These are phyloP conservation scores for Camelina hispida DNA, from an alignment of 345 rosid species.

Conservation along the genomic window DNA sequence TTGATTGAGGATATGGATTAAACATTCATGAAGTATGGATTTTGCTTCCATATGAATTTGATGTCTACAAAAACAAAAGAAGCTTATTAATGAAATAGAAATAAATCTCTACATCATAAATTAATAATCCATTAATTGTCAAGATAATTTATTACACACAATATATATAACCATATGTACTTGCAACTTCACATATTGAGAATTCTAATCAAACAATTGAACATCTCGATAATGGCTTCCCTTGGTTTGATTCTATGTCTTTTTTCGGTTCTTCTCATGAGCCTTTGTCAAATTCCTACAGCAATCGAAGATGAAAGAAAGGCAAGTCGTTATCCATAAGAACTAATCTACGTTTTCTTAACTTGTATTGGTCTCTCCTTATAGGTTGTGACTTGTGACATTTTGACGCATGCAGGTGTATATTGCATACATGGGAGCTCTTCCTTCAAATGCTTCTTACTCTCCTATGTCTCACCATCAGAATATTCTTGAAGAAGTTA, in stretches of 20 bases:
- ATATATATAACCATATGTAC: too few species aligned
- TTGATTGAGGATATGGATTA: too few species aligned
- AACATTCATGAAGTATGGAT: too few species aligned
- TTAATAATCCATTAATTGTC: too few species aligned
- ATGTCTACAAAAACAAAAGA: too few species aligned
- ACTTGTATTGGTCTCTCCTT: neutral
- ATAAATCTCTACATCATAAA: too few species aligned
- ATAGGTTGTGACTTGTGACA: neutral
- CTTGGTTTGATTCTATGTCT: constrained; percentile 19
- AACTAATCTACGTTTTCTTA: neutral
- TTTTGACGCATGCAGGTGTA: constrained; percentile 32
- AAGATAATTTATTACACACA: too few species aligned
- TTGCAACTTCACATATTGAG: too few species aligned
- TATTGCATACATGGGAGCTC: constrained; percentile 46
- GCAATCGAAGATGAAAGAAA: constrained; percentile 31
- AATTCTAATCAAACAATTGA: too few species aligned
- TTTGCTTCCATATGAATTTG: too few species aligned
- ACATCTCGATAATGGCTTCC: constrained; percentile 26
- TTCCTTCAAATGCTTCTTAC: constrained; percentile 32
- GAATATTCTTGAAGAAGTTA: constrained; percentile 39
- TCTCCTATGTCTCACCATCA: constrained; percentile 45
- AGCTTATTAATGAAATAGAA: too few species aligned
- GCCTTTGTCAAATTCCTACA: constrained; percentile 17
- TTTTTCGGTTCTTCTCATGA: constrained; percentile 16
- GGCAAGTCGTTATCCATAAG: constrained; percentile 8